phyloP scores from a whole-genome alignment of 1,284 basidiomycete genomes.

The Pascua guehoae region DNA sequence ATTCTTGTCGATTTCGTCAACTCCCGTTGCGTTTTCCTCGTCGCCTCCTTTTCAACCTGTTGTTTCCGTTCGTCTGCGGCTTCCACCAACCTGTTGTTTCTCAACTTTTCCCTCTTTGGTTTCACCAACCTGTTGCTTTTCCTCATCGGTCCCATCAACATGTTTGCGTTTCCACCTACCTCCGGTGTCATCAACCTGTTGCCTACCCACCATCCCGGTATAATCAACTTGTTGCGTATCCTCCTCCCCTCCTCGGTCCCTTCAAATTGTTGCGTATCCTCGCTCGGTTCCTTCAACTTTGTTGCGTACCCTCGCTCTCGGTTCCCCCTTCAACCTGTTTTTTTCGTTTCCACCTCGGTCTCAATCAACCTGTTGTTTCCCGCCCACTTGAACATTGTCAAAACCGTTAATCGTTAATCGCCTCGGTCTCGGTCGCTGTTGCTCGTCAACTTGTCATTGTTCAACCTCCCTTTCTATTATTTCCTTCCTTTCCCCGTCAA shows the following conservation, averaged over 20 bases:
- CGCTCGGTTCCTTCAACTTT: neutral
- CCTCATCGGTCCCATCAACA: neutral
- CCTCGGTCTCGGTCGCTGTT: neutral
- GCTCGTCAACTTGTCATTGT: neutral
- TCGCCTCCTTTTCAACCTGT: neutral
- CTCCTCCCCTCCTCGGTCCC: neutral
- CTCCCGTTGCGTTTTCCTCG: constrained; percentile 1
- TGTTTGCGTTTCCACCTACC: neutral
- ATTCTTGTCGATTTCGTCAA: neutral
- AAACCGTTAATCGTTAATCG: too few species aligned
- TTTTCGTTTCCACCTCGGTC: neutral
- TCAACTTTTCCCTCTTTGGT: neutral
- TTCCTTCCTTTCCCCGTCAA: neutral
- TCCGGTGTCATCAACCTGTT: neutral
- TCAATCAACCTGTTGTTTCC: constrained; percentile 3
- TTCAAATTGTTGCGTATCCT: neutral
- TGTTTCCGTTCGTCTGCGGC: neutral
- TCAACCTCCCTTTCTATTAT: neutral
- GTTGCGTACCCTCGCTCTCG: neutral
- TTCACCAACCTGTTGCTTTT: neutral
- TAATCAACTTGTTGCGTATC: neutral
- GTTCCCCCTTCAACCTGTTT: neutral
- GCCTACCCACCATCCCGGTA: neutral
- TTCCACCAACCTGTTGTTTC: neutral
- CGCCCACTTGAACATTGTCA: neutral